A percentile compares a stretch with the other conserved stretches of the same genome.
Evolutionary conservation across 768 basidiomycete genomes (phyloP).

Genomic region (Boletus subparvulus): DNA sequence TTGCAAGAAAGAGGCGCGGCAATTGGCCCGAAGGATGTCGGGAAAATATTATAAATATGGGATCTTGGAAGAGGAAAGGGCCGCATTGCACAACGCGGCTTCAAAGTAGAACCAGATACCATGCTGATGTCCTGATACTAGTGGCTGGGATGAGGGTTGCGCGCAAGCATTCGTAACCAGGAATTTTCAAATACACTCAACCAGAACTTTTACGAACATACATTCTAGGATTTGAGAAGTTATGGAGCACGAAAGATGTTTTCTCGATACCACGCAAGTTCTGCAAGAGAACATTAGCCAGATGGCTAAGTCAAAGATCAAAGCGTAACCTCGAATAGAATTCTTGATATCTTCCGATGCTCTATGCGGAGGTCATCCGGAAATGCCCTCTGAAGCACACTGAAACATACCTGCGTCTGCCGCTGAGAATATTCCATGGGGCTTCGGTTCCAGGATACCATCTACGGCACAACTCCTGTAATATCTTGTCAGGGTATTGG

Average conservation of each 20-base stretch:
- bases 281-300: slow-evolving; percentile 34
- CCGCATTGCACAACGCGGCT: neutral
- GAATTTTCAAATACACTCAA: no score
- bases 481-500: neutral
- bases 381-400: neutral
- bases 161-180: no score
- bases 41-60: slow-evolving; percentile 35
- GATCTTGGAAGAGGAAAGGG: slow-evolving; percentile 36
- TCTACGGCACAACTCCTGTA: slow-evolving; percentile 67
- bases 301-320: neutral
- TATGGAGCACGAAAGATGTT: slow-evolving; percentile 58
- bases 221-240: neutral
- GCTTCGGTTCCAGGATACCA: slow-evolving; percentile 55
- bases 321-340: slow-evolving; percentile 63
- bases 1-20: slow-evolving; percentile 8
- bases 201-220: no score
- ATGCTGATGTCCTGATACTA: no score
- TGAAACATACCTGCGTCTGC: slow-evolving; percentile 54
- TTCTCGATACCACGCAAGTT: slow-evolving; percentile 75
- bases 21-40: slow-evolving; percentile 24
- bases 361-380: slow-evolving; percentile 36
- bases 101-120: neutral
- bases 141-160: no score
- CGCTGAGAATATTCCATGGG: slow-evolving; percentile 33
- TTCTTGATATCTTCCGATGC: slow-evolving; percentile 80